phyloP scores from a whole-genome alignment of 225 moss, liverwort and hornwort genomes.

The Bryum argenteum region DNA sequence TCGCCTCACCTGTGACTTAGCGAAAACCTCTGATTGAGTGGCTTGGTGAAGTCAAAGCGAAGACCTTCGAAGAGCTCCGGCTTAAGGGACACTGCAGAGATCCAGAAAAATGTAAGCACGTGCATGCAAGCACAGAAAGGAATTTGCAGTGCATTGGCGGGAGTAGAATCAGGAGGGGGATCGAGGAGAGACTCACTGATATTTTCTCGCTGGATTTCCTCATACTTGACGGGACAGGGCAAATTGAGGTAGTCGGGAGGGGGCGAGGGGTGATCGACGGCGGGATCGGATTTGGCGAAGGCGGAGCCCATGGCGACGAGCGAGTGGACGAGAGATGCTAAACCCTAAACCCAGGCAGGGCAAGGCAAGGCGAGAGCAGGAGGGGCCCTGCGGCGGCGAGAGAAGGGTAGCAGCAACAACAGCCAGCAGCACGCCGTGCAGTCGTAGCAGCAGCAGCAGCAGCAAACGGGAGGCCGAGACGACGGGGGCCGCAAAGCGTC shows the following conservation, averaged over 20 bases:
- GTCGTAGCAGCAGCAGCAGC: background rate
- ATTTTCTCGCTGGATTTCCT: constrained; percentile 98
- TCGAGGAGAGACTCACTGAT: constrained; percentile 61
- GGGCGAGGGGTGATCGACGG: constrained; percentile 23
- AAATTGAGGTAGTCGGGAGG: constrained; percentile 82
- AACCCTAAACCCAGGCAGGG: constrained; percentile 42
- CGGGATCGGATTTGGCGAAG: constrained; percentile 41
- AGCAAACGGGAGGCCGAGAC: background rate
- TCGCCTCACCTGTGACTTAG: constrained; percentile 82
- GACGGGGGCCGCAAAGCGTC: too few species aligned
- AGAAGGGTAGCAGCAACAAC: background rate
- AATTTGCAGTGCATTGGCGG: constrained; percentile 21
- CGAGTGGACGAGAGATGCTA: constrained; percentile 11
- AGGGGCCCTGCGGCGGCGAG: constrained; percentile 21
- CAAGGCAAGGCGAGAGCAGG: too few species aligned
- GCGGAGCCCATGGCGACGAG: constrained; percentile 43
- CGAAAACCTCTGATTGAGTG: constrained; percentile 97
- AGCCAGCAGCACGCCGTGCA: background rate
- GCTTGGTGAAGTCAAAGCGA: constrained; percentile 97
- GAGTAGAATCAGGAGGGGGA: background rate
- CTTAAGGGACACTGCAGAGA: constrained; percentile 80
- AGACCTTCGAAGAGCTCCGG: constrained; percentile 98
- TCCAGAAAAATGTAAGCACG: constrained; percentile 18
- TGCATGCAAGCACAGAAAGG: too few species aligned
- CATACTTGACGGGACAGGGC: constrained; percentile 98